phyloP scores from a whole-genome alignment of 1,284 basidiomycete species.

The Xerocomus nothofagi region DNA sequence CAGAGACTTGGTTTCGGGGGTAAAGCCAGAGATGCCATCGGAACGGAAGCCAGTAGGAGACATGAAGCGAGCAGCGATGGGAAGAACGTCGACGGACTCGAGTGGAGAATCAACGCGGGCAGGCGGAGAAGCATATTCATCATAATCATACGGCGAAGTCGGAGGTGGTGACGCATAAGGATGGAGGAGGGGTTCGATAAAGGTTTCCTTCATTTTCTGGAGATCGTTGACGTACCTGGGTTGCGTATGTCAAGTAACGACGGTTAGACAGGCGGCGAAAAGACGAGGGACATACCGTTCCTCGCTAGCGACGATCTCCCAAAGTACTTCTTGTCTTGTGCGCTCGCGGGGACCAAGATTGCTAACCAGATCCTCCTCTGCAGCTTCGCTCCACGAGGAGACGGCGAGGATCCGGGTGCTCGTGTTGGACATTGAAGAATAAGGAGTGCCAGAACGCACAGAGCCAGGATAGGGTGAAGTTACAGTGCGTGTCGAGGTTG shows the following conservation, averaged over 20 bases:
- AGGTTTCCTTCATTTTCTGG: slow-evolving; percentile 88
- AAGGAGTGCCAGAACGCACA: slow-evolving; percentile 75
- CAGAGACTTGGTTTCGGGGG: slow-evolving; percentile 44
- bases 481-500: slow-evolving; percentile 59
- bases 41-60: slow-evolving; percentile 63
- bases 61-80: slow-evolving; percentile 91
- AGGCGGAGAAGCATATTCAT: slow-evolving; percentile 47
- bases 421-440: slow-evolving; percentile 68
- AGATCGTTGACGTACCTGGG: slow-evolving; percentile 89
- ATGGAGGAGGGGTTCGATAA: slow-evolving; percentile 88
- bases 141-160: slow-evolving; percentile 60
- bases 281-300: slow-evolving; percentile 66
- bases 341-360: slow-evolving; percentile 92
- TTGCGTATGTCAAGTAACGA: slow-evolving; percentile 13
- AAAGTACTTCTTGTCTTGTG: slow-evolving; percentile 94
- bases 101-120: slow-evolving; percentile 55
- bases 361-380: slow-evolving; percentile 91
- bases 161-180: slow-evolving; percentile 57
- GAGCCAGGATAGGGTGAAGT: slow-evolving; percentile 66
- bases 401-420: slow-evolving; percentile 76
- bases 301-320: slow-evolving; percentile 97
- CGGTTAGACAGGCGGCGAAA: slow-evolving; percentile 14
- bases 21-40: slow-evolving; percentile 42
- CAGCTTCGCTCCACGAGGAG: slow-evolving; percentile 93
- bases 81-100: slow-evolving; percentile 72